These are phyloP conservation scores for Athelia psychrophila DNA, from an alignment of 1,284 basidiomycete genomes.

Conservation along the genomic window DNA sequence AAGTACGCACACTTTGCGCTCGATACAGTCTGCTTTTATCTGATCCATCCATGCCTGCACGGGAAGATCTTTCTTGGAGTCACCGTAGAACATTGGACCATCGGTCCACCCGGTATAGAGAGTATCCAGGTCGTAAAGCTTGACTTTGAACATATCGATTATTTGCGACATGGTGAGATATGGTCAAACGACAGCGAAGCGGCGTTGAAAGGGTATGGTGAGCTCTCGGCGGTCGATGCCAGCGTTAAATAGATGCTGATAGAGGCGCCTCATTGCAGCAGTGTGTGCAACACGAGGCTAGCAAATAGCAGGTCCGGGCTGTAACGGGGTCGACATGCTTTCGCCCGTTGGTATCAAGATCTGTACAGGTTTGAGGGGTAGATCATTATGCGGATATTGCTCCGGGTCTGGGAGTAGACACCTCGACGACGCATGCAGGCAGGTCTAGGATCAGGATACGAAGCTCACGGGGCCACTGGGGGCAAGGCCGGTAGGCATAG, in stretches of 20 bases:
- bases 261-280: not conserved
- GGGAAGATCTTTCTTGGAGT: slow-evolving; percentile 60
- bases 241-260: not conserved
- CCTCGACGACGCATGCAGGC: not conserved
- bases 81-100: slow-evolving; percentile 62
- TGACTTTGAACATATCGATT: slow-evolving; percentile 72
- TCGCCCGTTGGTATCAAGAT: not conserved
- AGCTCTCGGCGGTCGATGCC: not conserved
- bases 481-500: no score
- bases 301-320: not conserved
- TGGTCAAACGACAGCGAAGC: not conserved
- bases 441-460: not conserved
- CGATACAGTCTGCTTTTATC: slow-evolving; percentile 64
- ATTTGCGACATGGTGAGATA: slow-evolving; percentile 27
- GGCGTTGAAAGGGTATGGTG: not conserved
- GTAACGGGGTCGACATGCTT: not conserved
- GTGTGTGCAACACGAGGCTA: not conserved
- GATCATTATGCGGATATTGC: not conserved
- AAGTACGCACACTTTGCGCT: slow-evolving; percentile 60
- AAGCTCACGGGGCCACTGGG: not conserved
- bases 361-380: not conserved
- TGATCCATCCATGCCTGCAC: slow-evolving; percentile 68
- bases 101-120: slow-evolving; percentile 59
- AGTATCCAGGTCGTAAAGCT: slow-evolving; percentile 68
- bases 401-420: not conserved